Base-by-base conservation (phyloP, 257 asterid genomes). In the Solanum corneliomulleri region DNA sequence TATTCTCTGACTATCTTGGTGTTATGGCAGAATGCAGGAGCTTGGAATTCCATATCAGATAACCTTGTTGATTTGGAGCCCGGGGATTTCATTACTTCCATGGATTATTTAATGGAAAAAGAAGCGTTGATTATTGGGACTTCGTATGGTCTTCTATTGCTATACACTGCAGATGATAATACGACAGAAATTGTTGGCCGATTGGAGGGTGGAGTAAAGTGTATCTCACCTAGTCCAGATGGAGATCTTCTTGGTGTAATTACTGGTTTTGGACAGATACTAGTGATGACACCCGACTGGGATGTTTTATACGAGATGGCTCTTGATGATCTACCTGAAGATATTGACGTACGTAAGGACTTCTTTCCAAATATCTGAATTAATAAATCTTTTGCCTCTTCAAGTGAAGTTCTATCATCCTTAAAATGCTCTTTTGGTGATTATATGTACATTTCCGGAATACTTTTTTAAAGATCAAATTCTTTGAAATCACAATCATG, bases 151-250 rank as follows among this genome's bases (percentile, higher is more conserved):
- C 92, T 93, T 89, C 93, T 97, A 45, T 93, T 97, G 88, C 93
- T 96, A 76, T 92, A 93, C 86, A 86, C 90, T 9, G 93, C 93
- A 68, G 96, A 95, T 71, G 95, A 94, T 88, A 90, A 90, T 71
- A 88, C 89, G 23, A 92, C 94, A 76, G 99, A 97, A 88, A 89
- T 90, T 86, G 99, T 96, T 86, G 99, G 99, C 87, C 94, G 89
- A 72, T 96, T 97, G 81, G 98, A 97, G 90, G 99, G 99, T 87
- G 99, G 99, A 84, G 94, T 97, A 42, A 90, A 89, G 88, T 96
- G 98, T 93, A 92, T 97, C 91, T 95, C 99, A 25, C 97, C 97
- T 58, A 97, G 99, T 90, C 99, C 99, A 8, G 99, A 97, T 92
- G 99, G 99, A 88, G 99, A 96, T 92, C 91, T 95, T 87, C 93